Base-by-base conservation (phyloP, 768 basidiomycete genomes). In the Gelatoporia subvermispora region DNA sequence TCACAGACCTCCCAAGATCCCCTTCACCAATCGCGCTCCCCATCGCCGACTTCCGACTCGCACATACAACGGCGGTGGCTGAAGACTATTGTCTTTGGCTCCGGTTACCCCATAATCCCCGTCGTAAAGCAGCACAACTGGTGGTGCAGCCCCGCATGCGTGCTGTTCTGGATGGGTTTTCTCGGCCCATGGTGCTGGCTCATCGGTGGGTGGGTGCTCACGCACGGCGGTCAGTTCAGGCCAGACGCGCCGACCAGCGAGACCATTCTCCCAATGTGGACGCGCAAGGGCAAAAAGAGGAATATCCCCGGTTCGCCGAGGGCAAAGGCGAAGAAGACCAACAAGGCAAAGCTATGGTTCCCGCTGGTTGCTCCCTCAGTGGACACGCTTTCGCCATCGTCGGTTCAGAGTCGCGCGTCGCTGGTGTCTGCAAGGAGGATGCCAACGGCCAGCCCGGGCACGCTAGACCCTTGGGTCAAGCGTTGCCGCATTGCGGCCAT, bases 121-220 rank as follows among this genome's bases (percentile, higher is more conserved):
- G 41, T 31, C n/a, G 24, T 20, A 23, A 31, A 41, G 28, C 22
- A 35, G 8, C 20, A 23, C 24, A 9, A 3, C 10, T 35, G 31
- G 38, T 22, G 37, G 21, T 25, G 22, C 24, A 17, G 24, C 28
- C 28, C 45, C 25, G 63, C 63, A 36, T 59, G 55, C 57, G 75
- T 82, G 62, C 68, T 85, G n/a, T 88, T 88, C 66, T 88, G 83
- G 82, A 48, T 82, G 0, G 86, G 86, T 3, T 88, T 88, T 56
- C 48, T 86, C 41, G 82, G 76, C 40, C 86, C 86, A 0, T 78
- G 84, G 64, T 75, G 86, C 45, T 88, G 86, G 86, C 73, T 88
- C 39, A 71, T 88, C 13, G 86, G 85, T 0, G 86, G 86, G 3
- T 88, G 86, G 86, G 76, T 84, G 23, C 61, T 75, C 48, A 61